Conservation (phyloP, 2,329 filamentous ascomycete genomes). For the Colletotrichum theobromicola region DNA sequence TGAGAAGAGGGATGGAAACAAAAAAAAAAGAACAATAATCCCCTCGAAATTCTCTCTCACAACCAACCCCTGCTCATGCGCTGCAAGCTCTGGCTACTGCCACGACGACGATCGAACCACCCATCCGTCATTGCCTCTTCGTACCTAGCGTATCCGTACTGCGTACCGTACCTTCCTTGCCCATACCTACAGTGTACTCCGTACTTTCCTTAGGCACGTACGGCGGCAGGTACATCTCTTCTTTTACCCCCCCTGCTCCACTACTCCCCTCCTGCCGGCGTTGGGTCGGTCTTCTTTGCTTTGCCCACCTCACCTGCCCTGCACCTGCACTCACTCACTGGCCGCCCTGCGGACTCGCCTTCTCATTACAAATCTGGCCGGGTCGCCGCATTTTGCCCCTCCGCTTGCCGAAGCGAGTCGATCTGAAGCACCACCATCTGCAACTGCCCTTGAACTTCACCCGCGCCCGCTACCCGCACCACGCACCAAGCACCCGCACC, state of each 20-base stretch:
- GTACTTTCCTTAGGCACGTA: background rate
- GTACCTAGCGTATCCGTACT: background rate
- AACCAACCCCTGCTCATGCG: background rate
- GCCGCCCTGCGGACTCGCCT: background rate
- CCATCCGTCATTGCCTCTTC: background rate
- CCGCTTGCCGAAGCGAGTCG: background rate
- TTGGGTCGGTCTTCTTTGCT: background rate
- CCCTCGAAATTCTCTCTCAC: background rate
- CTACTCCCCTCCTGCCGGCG: background rate
- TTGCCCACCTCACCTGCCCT: background rate
- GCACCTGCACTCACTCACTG: background rate
- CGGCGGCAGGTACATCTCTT: background rate
- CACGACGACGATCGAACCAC: conserved; percentile 9
- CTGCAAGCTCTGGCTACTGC: background rate
- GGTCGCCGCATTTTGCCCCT: conserved; percentile 18
- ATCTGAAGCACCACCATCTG: background rate
- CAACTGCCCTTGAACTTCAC: background rate
- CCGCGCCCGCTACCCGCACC: background rate
- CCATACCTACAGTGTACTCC: too few species aligned
- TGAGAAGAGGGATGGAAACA: background rate
- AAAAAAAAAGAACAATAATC: background rate
- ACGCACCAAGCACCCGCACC: background rate
- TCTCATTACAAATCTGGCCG: conserved; percentile 17
- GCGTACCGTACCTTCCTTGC: background rate
- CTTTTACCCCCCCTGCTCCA: background rate